Evolutionary conservation across 495 filamentous ascomycete genomes (phyloP), one percentile per base, ranked within the genome.

Genomic region (Daldinia decipiens): DNA sequence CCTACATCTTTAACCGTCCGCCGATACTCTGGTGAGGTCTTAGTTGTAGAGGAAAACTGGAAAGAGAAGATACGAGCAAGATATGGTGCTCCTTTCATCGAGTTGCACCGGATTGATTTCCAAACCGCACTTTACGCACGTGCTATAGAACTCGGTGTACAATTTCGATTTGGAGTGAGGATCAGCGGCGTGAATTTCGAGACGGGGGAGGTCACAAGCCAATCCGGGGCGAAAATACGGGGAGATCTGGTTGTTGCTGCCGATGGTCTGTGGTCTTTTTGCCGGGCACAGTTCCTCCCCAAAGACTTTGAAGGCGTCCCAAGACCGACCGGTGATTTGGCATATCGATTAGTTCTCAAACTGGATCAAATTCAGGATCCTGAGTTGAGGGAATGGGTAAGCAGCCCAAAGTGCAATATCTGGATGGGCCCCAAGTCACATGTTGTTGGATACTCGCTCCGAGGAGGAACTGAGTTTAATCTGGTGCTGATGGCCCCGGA

Each of bases 371-470:
- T 81, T 29, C 75, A 76, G 5, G 80, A 87, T 52, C 78, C 80
- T 0, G 80, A 81, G 13, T 67, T 87, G 1, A 71, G 67, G 6
- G 73, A 83, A 43, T 79, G 83, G 73, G 78, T 88, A 0, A 56
- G 74, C 4, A 80, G 86, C 24, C 85, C 88, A 1, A 82, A 80
- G 6, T 85, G 88, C 4, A 85, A 90, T 64, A 86, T 90, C 67
- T 92, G 90, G 91, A 74, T 91, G 24, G 90, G 90, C 5, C 88
- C 87, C 3, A 68, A 70, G 7, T 81, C 79, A 0, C 88, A 89
- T 62, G 82, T 82, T 1, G 84, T 87, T 1, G 84, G 78, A 26
- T 89, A 89, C 62, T 79, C 85, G 1, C 73, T 89, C 13, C 80
- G 83, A 58, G 79, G 77, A 4, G 84, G 83, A 26, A 75, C 76